Conservation (phyloP, 163 green algal species). For the Prototheca stagnorum region DNA sequence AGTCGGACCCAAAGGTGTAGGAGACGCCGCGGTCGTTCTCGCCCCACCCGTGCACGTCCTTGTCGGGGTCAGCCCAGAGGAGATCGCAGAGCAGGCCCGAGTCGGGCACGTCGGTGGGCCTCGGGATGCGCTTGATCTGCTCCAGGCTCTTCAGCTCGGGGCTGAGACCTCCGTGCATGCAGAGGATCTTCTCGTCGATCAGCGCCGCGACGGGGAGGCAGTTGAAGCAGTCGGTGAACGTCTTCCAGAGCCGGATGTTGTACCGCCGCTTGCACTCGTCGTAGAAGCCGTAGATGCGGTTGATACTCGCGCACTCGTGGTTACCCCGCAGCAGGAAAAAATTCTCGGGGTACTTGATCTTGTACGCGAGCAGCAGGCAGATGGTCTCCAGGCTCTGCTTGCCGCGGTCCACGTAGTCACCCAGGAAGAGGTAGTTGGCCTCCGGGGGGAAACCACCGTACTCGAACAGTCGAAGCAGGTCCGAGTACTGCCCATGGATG, state of each 20-base stretch:
- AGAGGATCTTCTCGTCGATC: constrained; percentile 99
- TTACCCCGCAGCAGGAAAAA: constrained; percentile 98
- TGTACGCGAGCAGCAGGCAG: constrained; percentile 95
- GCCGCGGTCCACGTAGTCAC: constrained; percentile 96
- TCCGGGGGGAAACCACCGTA: constrained; percentile 97
- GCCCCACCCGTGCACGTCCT: constrained; percentile 91
- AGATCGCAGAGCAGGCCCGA: constrained; percentile 93
- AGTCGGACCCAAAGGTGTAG: constrained; percentile 96
- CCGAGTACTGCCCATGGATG: constrained; percentile 97
- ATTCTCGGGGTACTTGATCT: constrained; percentile 99
- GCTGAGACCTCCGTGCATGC: constrained; percentile 96
- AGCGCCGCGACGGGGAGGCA: constrained; percentile 90
- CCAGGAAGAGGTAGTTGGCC: constrained; percentile 98
- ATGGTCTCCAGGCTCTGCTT: constrained; percentile 99
- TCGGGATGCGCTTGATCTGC: constrained; percentile 91
- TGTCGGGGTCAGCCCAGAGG: constrained; percentile 96
- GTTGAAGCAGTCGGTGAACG: constrained; percentile 99
- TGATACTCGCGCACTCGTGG: constrained; percentile 97
- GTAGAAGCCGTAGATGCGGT: constrained; percentile 99
- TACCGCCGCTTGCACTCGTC: constrained; percentile 98
- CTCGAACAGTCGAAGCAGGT: constrained; percentile 95
- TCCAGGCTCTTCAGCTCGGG: constrained; percentile 94
- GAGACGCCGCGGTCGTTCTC: constrained; percentile 97
- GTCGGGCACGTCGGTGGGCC: constrained; percentile 93
- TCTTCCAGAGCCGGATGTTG: constrained; percentile 98